Evolutionary conservation across 352 stramenopile species (phyloP).

Genomic region (Globisporangium ultimum): DNA sequence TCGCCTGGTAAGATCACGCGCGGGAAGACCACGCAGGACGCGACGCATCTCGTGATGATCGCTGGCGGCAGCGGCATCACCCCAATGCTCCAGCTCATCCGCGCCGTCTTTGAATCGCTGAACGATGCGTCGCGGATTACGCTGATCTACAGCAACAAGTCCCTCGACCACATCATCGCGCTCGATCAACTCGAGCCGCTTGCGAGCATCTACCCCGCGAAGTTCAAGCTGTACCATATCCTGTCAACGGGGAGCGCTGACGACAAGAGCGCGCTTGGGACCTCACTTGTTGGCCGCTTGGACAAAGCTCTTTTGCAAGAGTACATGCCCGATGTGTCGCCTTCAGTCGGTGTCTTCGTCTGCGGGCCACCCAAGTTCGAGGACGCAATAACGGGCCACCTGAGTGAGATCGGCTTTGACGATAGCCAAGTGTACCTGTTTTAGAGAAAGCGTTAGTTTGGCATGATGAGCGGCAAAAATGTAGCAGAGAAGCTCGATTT

Average conservation of each 20-base stretch:
- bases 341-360: conserved; percentile 58
- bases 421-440: conserved; percentile 66
- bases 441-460: conserved; percentile 19
- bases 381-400: conserved; percentile 37
- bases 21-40: conserved; percentile 39
- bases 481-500: too few relatives aligned
- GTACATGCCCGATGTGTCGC: conserved; percentile 34
- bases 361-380: conserved; percentile 77
- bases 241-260: conserved; percentile 39
- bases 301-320: conserved; percentile 36
- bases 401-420: conserved; percentile 46
- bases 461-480: too few relatives aligned
- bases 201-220: conserved; percentile 69
- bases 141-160: conserved; percentile 73
- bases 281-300: conserved; percentile 50
- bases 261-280: conserved; percentile 45
- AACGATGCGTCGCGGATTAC: conserved; percentile 63
- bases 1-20: conserved; percentile 44
- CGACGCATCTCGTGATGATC: conserved; percentile 69
- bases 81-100: conserved; percentile 82
- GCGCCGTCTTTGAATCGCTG: conserved; percentile 53
- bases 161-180: conserved; percentile 64
- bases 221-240: conserved; percentile 67
- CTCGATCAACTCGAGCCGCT: conserved; percentile 72
- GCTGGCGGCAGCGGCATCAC: conserved; percentile 77